Conservation (phyloP, 257 asterid species). For the Jaltomata sinuosa region DNA sequence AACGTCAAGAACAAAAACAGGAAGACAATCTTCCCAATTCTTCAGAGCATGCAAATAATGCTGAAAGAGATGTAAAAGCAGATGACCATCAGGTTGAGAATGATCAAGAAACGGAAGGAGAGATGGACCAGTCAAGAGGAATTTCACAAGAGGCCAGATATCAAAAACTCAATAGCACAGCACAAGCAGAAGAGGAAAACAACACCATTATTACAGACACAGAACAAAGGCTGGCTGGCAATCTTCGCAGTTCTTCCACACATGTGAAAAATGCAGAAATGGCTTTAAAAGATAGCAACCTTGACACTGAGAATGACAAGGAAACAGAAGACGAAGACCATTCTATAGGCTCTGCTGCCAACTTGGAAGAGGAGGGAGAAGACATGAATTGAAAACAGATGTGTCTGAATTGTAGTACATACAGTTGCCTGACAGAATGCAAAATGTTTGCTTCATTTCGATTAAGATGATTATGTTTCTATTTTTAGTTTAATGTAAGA, state of each 20-base stretch:
- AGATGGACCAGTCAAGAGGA: neutral
- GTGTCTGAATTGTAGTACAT: constrained; percentile 21
- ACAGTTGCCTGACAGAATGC: neutral
- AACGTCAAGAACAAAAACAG: neutral
- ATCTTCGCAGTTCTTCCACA: neutral
- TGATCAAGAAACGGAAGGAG: constrained; percentile 18
- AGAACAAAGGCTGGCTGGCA: neutral
- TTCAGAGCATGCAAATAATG: neutral
- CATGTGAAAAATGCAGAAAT: neutral
- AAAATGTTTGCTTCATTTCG: neutral
- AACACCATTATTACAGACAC: neutral
- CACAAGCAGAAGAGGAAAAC: neutral
- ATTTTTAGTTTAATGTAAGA: neutral
- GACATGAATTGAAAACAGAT: neutral
- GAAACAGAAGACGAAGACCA: constrained; percentile 13
- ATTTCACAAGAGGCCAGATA: neutral
- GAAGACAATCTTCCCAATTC: neutral
- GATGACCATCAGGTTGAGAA: constrained; percentile 11
- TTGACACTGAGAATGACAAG: constrained; percentile 9
- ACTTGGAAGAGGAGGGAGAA: constrained; percentile 8
- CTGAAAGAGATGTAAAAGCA: constrained; percentile 6
- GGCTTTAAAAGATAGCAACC: constrained; percentile 3
- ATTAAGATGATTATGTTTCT: neutral
- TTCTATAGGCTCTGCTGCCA: neutral
- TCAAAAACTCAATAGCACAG: neutral